Conservation (phyloP, 192 early-diverging fungal species). For the Coemansia pectinata region DNA sequence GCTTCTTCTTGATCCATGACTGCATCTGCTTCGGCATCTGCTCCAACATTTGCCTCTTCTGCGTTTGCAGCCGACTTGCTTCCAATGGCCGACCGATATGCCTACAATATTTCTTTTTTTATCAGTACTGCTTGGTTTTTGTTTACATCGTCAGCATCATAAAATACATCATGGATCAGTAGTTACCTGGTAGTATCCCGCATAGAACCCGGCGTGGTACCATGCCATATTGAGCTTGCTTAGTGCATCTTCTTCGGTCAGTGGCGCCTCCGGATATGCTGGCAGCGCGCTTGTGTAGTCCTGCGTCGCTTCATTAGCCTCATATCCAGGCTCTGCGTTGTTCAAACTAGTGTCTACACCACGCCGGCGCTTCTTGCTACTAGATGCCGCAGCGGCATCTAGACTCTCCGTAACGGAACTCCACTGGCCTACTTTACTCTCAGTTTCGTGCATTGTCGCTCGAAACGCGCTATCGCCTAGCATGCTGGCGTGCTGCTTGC, state of each 20-base stretch:
- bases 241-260: slow-evolving; percentile 61
- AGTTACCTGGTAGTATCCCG: slow-evolving; percentile 67
- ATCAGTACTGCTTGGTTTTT: background rate
- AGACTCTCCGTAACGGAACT: background rate
- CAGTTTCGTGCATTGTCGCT: slow-evolving; percentile 16
- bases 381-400: slow-evolving; percentile 13
- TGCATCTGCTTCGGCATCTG: slow-evolving; percentile 7
- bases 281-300: background rate
- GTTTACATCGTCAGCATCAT: background rate
- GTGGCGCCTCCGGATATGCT: slow-evolving; percentile 8
- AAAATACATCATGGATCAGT: background rate
- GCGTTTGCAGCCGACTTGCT: slow-evolving; percentile 4
- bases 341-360: background rate
- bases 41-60: slow-evolving; percentile 2
- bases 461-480: slow-evolving; percentile 27
- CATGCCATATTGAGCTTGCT: slow-evolving; percentile 70
- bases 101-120: slow-evolving; percentile 6
- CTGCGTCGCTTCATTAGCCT: background rate
- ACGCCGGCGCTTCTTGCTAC: slow-evolving; percentile 22
- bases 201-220: slow-evolving; percentile 76
- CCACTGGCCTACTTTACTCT: slow-evolving; percentile 31
- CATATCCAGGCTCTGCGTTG: background rate
- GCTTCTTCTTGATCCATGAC: slow-evolving; percentile 4
- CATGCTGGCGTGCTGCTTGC: slow-evolving; percentile 34
- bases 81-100: slow-evolving; percentile 16